phyloP scores from a whole-genome alignment of 2,329 filamentous ascomycete genomes.

The Dothidotthia symphoricarpi region DNA sequence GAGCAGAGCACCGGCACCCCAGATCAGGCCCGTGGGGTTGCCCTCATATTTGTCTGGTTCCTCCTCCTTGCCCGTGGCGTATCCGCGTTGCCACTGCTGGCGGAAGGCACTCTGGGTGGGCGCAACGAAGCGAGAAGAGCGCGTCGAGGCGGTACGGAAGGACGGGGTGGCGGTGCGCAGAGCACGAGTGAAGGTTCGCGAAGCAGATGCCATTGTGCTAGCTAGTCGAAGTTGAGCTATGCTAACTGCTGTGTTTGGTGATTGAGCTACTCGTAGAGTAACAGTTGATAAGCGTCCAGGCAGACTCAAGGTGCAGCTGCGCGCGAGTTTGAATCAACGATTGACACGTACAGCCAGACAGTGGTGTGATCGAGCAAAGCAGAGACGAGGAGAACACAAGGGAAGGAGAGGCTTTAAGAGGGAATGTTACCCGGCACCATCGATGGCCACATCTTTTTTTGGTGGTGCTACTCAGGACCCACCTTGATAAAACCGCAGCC shows the following conservation, averaged over 20 bases:
- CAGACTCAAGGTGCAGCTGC: neutral
- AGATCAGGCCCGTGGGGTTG: constrained; percentile 46
- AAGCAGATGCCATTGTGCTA: constrained; percentile 36
- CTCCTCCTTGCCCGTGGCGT: constrained; percentile 60
- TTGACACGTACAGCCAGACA: too few relatives aligned
- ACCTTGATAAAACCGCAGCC: constrained; percentile 10
- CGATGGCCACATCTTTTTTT: constrained; percentile 23
- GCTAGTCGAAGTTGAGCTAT: constrained; percentile 2
- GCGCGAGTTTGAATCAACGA: too few relatives aligned
- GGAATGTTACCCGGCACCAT: constrained; percentile 6
- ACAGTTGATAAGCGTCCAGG: constrained; percentile 1
- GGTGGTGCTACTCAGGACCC: too few relatives aligned
- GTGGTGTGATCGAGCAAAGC: constrained; percentile 1
- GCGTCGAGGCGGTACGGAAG: constrained; percentile 59
- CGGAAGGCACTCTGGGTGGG: constrained; percentile 67
- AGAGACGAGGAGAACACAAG: constrained; percentile 2
- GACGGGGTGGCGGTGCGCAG: constrained; percentile 42
- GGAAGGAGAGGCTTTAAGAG: constrained; percentile 14
- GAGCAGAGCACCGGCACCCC: constrained; percentile 33
- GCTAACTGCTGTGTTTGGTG: neutral
- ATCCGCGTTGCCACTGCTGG: constrained; percentile 75
- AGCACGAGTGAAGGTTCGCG: constrained; percentile 41
- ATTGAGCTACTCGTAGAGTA: constrained; percentile 1
- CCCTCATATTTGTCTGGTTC: constrained; percentile 50
- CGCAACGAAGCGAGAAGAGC: constrained; percentile 57